These are phyloP conservation scores for Massospora cicadina DNA, from an alignment of 371 early-diverging fungal species.

Conservation along the genomic window DNA sequence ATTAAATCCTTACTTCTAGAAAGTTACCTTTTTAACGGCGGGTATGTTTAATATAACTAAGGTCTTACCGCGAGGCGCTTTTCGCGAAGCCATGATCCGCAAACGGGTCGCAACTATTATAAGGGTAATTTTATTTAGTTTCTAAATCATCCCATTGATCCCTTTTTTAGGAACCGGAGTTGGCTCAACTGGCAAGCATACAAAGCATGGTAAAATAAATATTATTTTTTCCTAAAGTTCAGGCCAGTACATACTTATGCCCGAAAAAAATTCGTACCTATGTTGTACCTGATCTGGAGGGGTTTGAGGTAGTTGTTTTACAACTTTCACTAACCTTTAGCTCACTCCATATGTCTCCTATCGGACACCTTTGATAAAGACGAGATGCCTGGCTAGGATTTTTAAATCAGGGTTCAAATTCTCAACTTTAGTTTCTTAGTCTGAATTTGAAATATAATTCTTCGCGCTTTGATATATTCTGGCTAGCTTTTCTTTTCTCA, in stretches of 20 bases:
- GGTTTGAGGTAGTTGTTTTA: conserved; percentile 31
- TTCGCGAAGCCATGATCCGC: conserved; percentile 51
- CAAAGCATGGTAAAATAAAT: conserved; percentile 31
- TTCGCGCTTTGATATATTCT: too few species aligned
- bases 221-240: background rate
- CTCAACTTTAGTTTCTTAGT: too few species aligned
- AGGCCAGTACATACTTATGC: conserved; percentile 48
- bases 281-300: conserved; percentile 57
- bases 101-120: conserved; percentile 71
- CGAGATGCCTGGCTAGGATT: conserved; percentile 2
- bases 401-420: too few species aligned
- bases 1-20: too few species aligned
- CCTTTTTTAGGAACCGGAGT: conserved; percentile 48
- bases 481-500: too few species aligned
- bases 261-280: conserved; percentile 57
- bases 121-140: conserved; percentile 35
- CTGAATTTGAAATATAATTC: too few species aligned
- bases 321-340: conserved; percentile 3
- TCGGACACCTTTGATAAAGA: conserved; percentile 1
- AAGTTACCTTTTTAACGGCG: too few species aligned
- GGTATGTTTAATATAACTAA: conserved; percentile 8
- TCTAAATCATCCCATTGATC: background rate
- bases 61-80: conserved; percentile 27
- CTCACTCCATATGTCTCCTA: conserved; percentile 12
- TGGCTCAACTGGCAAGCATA: conserved; percentile 70